Evolutionary conservation across 2,329 filamentous ascomycete genomes (phyloP), one percentile per base, ranked within the genome.

Genomic region (Corniculantispora saksenae): DNA sequence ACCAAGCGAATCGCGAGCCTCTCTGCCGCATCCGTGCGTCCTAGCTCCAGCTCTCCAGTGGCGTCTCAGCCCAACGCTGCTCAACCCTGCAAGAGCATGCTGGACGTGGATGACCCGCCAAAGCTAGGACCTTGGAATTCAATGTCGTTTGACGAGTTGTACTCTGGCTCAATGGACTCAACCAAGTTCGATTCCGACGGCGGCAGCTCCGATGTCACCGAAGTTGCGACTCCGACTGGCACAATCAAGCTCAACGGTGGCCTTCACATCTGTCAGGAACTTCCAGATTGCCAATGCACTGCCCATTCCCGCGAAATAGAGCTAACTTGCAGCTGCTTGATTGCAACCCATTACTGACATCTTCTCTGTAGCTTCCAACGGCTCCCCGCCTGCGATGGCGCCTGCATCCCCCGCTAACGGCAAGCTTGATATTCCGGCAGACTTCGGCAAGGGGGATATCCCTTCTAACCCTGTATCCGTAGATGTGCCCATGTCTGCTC

Each of bases 51-150:
- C 21, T 64, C 66, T 23, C 38, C 63, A n/a, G 45, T 68, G 3
- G 58, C 69, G 10, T 62, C 61, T 43, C 51, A 67, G 2, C 64
- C 69, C 23, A 60, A 61, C 57, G 70, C 69, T 5, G 64, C 72
- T 43, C 38, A 68, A 8, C 77, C 77, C 51, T 84, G 81, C 68
- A 79, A 81, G 66, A 87, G 83, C 73, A 84, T 87, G 84, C 76
- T 86, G 23, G 80, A 84, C 54, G 76, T 86, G 21, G 83, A 84
- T 53, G 78, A 79, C 32, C 78, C 81, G 2, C 82, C 83, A 15
- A 82, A 69, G 65, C 75, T 85, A 27, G 77, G 74, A 9, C 76
- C 79, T 5, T 73, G 79, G 67, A 78, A 77, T 60, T 79, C 79
- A 40, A 77, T 84, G 67, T 78, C 77, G 13, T 83, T 81, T 69